A percentile compares a stretch with the other conserved stretches of the same genome.
Evolutionary conservation across 2,329 filamentous ascomycete genomes (phyloP).

Genomic region (Ceratocystis papillata): DNA sequence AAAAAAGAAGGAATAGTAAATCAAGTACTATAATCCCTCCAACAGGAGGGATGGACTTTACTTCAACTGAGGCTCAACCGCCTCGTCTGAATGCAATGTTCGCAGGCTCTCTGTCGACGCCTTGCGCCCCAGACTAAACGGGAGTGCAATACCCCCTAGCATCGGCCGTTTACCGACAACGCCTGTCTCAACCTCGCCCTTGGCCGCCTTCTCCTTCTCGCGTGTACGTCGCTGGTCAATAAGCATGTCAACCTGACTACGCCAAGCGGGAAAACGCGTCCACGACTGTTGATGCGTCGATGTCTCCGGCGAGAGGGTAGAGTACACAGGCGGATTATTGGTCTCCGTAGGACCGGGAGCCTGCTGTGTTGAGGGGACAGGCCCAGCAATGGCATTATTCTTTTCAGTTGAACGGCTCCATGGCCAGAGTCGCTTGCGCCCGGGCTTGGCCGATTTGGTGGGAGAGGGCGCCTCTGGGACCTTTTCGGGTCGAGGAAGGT

Average conservation of each 20-base stretch:
- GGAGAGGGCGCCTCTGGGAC: background rate
- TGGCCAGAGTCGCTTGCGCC: constrained; percentile 20
- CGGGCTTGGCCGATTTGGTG: background rate
- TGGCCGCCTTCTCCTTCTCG: constrained; percentile 27
- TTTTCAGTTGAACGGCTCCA: constrained; percentile 18
- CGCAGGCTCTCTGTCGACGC: constrained; percentile 59
- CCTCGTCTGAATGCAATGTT: constrained; percentile 44
- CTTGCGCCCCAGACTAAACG: constrained; percentile 57
- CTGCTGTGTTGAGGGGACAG: background rate
- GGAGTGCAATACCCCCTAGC: constrained; percentile 58
- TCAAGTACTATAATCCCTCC: background rate
- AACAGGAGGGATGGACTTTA: background rate
- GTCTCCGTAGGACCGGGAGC: background rate
- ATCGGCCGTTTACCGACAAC: constrained; percentile 53
- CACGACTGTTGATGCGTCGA: constrained; percentile 1
- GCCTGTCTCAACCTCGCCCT: constrained; percentile 39
- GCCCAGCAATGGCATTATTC: background rate
- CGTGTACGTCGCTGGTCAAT: constrained; percentile 17
- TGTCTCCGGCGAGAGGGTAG: background rate
- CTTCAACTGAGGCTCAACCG: constrained; percentile 22
- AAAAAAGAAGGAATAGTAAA: background rate
- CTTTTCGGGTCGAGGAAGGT: background rate
- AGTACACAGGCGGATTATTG: constrained; percentile 4
- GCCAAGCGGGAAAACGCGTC: constrained; percentile 5
- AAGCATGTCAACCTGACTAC: constrained; percentile 18